Conservation (phyloP, 768 basidiomycete species). For the Tylopilus vinaceipallidus region DNA sequence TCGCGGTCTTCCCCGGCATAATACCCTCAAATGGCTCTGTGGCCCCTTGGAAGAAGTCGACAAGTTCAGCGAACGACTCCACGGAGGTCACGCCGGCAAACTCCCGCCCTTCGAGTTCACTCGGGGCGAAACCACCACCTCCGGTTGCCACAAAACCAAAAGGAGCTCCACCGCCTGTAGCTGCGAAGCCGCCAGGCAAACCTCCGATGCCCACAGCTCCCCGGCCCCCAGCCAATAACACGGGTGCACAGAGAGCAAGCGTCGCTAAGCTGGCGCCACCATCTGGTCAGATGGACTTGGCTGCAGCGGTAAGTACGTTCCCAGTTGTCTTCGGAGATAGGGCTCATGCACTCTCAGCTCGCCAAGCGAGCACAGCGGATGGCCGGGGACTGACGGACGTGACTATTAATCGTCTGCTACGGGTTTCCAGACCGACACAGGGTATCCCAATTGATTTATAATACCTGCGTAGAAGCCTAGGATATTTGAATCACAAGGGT, state of each 20-base stretch:
- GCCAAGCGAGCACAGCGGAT: constrained; percentile 75
- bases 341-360: constrained; percentile 43
- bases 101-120: constrained; percentile 52
- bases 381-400: constrained; percentile 40
- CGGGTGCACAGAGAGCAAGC: constrained; percentile 38
- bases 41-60: constrained; percentile 70
- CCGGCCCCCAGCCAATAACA: constrained; percentile 40
- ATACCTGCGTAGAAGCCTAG: constrained; percentile 5
- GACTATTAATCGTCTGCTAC: not conserved
- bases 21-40: constrained; percentile 62
- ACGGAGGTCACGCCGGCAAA: constrained; percentile 38
- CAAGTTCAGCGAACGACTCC: constrained; percentile 34
- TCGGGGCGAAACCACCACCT: constrained; percentile 54
- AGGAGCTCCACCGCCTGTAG: constrained; percentile 54
- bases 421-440: constrained; percentile 1
- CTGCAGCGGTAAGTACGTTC: constrained; percentile 64
- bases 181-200: constrained; percentile 50
- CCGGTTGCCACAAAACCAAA: constrained; percentile 66
- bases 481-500: constrained; percentile 25
- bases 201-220: constrained; percentile 62
- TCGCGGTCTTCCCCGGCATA: constrained; percentile 82
- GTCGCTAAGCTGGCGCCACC: constrained; percentile 43
- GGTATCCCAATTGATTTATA: constrained; percentile 8
- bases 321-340: not conserved
- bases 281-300: constrained; percentile 73